Evolutionary conservation across 2,329 filamentous ascomycete species (phyloP).

Genomic region (Botryosphaeria agaves): DNA sequence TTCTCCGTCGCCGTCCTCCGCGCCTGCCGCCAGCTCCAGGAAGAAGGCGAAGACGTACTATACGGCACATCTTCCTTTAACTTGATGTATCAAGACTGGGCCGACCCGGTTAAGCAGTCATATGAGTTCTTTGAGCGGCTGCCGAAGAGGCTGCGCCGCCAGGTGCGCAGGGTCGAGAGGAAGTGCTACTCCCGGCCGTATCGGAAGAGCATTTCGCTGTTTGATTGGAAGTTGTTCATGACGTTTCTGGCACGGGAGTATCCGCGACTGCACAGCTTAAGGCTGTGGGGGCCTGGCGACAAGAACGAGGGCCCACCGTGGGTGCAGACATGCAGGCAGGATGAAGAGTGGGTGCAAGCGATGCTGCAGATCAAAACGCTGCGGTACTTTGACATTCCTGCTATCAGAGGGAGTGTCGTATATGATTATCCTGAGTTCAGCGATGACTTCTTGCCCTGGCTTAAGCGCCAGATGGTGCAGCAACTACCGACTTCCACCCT

Average conservation of each 20-base stretch:
- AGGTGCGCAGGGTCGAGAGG: conserved; percentile 3
- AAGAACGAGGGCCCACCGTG: not conserved
- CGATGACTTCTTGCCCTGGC: not conserved
- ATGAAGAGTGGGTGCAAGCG: conserved; percentile 3
- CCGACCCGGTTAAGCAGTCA: not conserved
- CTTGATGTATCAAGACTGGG: conserved; percentile 2
- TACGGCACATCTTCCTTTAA: conserved; percentile 1
- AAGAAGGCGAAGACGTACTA: conserved; percentile 1
- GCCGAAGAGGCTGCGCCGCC: not conserved
- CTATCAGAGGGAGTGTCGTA: not conserved
- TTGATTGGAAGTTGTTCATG: conserved; percentile 2
- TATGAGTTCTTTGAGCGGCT: conserved; percentile 1
- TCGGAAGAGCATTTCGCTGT: not conserved
- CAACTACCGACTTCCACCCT: too few species aligned
- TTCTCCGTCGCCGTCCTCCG: not conserved
- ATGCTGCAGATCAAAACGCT: conserved; percentile 2
- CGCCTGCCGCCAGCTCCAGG: conserved; percentile 2
- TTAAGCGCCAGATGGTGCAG: not conserved
- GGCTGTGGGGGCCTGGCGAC: conserved; percentile 1
- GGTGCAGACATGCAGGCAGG: conserved; percentile 1
- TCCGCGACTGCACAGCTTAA: conserved; percentile 2
- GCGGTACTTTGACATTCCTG: conserved; percentile 2
- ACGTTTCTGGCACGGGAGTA: conserved; percentile 3
- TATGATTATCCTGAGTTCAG: not conserved
- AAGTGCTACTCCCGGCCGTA: not conserved